These are phyloP conservation scores for Talaromyces stipitatus DNA, from an alignment of 495 filamentous ascomycete genomes.

Conservation along the genomic window DNA sequence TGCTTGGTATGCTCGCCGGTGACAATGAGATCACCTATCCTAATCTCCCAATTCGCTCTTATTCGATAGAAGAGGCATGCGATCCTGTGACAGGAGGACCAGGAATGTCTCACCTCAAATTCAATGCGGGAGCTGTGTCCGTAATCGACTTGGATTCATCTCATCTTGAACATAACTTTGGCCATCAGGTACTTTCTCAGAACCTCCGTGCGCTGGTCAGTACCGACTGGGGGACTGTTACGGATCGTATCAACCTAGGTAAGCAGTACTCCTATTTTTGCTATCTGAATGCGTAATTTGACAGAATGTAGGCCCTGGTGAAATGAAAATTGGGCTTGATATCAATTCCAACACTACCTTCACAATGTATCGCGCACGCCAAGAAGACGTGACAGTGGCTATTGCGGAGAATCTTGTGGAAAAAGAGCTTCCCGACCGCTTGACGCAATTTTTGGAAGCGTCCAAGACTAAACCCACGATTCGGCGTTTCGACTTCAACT, in stretches of 20 bases:
- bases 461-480: conserved; percentile 32
- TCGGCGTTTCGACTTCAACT: conserved; percentile 33
- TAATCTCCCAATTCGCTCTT: conserved; percentile 52
- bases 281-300: background rate
- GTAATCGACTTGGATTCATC: conserved; percentile 48
- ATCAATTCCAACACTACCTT: conserved; percentile 50
- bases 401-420: conserved; percentile 55
- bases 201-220: conserved; percentile 60
- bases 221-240: conserved; percentile 58
- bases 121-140: conserved; percentile 30
- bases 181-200: conserved; percentile 59
- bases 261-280: conserved; percentile 6
- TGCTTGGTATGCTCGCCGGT: conserved; percentile 57
- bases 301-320: conserved; percentile 47
- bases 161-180: conserved; percentile 34
- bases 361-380: conserved; percentile 54
- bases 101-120: conserved; percentile 28
- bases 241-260: conserved; percentile 68
- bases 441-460: conserved; percentile 45
- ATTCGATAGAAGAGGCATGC: conserved; percentile 54
- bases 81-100: conserved; percentile 17
- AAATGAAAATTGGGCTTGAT: conserved; percentile 57
- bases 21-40: conserved; percentile 53
- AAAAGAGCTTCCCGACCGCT: conserved; percentile 46
- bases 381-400: conserved; percentile 61